Percentiles rank a stretch among this genome's conserved stretches.
phyloP scores from a whole-genome alignment of 2,329 filamentous ascomycete species.

The Pestalotiopsis sp. region DNA sequence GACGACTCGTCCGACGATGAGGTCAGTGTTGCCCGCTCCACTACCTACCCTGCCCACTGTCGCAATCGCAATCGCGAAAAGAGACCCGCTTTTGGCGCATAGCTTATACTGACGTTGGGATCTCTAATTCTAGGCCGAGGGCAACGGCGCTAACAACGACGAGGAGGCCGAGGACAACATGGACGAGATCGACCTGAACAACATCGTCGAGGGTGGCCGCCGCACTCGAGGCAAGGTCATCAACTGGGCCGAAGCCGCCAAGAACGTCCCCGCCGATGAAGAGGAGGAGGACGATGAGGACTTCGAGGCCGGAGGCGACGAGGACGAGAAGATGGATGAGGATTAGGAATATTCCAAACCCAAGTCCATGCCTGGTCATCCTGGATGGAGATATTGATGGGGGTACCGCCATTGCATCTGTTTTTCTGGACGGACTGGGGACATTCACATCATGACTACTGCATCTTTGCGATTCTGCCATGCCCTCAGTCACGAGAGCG shows the following conservation, averaged over 20 bases:
- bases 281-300: slow-evolving; percentile 81
- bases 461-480: background rate
- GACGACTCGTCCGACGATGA: slow-evolving; percentile 65
- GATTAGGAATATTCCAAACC: slow-evolving; percentile 9
- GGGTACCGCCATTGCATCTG: background rate
- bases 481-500: background rate
- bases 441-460: background rate
- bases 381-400: background rate
- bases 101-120: slow-evolving; percentile 6
- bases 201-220: slow-evolving; percentile 77
- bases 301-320: slow-evolving; percentile 52
- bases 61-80: background rate
- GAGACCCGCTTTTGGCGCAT: background rate
- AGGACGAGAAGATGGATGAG: slow-evolving; percentile 72
- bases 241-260: slow-evolving; percentile 88
- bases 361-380: background rate
- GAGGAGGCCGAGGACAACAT: slow-evolving; percentile 77
- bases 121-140: slow-evolving; percentile 1
- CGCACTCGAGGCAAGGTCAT: slow-evolving; percentile 92
- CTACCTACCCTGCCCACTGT: slow-evolving; percentile 12
- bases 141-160: slow-evolving; percentile 30
- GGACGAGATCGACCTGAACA: slow-evolving; percentile 86
- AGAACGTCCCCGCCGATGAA: slow-evolving; percentile 72
- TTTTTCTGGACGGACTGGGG: background rate
- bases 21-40: slow-evolving; percentile 43